Base-by-base conservation (phyloP, 352 stramenopile species). In the Elongisporangium prolatum region DNA sequence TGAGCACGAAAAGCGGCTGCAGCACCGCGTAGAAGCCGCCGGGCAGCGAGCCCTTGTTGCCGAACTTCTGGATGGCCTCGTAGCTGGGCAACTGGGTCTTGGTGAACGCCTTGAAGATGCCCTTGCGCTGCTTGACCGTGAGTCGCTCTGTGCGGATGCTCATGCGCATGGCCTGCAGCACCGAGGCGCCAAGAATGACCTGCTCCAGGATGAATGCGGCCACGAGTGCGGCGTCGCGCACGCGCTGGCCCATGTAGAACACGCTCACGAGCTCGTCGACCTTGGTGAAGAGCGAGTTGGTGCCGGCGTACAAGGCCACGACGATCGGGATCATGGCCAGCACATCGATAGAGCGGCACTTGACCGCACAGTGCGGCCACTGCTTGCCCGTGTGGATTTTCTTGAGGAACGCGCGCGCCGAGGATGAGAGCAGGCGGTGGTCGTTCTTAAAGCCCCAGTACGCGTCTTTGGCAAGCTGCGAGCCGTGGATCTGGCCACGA, bases 391-490 rank as follows among this genome's bases (percentile, higher is more conserved):
- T 69, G 55, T 89, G 78, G 48, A 90, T 82, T 21, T 78, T 72
- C 61, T 92, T 92, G 68, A 92, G 83, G 59, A 90, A 92, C 3
- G 74, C 68, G 54, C 83, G 74, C 37, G 83, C 85, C 18, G 80
- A 76, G n/a, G 78, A 68, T 59, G 80, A 89, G 4, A 92, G 67
- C 51, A 90, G 69, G 17, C 80, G 69, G 56, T 82, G 71, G 70
- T 92, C 80, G 63, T 88, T 89, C 75, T 92, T 90, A 57, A 85
- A 92, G 7, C 78, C 83, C 80, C 80, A 90, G 64, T 88, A 92
- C 44, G 79, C 80, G 64, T 92, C 83, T 55, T 90, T 92, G 24
- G 83, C 78, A 48, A 90, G 65, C 56, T 92, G 80, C 40, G 78
- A 77, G 51, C 78, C 80, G 55, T 88, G 79, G 25, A 92, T 75